Percentiles rank a stretch among this genome's conserved stretches.
Evolutionary conservation across 805 yeast species (phyloP).

Genomic region (Jamesozyma piceae): DNA sequence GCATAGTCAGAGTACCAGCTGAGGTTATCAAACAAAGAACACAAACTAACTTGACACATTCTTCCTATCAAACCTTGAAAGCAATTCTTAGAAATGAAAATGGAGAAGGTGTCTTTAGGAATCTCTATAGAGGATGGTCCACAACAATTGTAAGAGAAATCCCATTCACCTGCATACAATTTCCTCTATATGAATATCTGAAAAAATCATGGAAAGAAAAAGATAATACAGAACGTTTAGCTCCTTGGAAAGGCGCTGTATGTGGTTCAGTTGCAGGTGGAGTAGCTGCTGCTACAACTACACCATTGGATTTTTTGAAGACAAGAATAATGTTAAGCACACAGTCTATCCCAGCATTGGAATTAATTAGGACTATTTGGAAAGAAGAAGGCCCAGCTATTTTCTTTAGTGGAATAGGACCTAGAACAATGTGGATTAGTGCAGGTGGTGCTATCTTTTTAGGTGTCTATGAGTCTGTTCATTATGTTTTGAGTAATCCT

Average conservation of each 20-base stretch:
- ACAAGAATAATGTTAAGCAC: conserved; percentile 75
- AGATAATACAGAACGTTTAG: conserved; percentile 7
- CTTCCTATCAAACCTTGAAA: conserved; percentile 60
- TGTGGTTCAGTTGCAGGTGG: conserved; percentile 83
- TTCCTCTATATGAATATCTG: conserved; percentile 82
- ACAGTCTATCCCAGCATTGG: conserved; percentile 36
- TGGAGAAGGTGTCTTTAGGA: conserved; percentile 70
- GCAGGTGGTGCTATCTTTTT: conserved; percentile 97
- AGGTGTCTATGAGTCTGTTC: conserved; percentile 80
- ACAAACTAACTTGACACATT: conserved; percentile 51
- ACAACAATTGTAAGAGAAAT: conserved; percentile 91
- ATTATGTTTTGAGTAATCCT: conserved; percentile 11
- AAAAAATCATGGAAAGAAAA: conserved; percentile 50
- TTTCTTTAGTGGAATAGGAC: conserved; percentile 81
- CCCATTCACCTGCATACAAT: conserved; percentile 92
- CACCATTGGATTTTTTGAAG: conserved; percentile 72
- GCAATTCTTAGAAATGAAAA: conserved; percentile 51
- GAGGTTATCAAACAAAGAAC: conserved; percentile 94
- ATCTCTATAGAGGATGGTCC: conserved; percentile 87
- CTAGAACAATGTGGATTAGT: conserved; percentile 94
- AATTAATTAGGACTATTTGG: conserved; percentile 44
- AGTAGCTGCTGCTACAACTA: conserved; percentile 69
- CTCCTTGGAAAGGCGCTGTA: conserved; percentile 69
- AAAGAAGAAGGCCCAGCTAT: conserved; percentile 65
- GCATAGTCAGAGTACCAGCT: conserved; percentile 90